Percentiles rank a stretch among this genome's conserved stretches.
phyloP scores from a whole-genome alignment of 192 early-diverging fungal genomes.

The Hyaloraphidium curvatum region DNA sequence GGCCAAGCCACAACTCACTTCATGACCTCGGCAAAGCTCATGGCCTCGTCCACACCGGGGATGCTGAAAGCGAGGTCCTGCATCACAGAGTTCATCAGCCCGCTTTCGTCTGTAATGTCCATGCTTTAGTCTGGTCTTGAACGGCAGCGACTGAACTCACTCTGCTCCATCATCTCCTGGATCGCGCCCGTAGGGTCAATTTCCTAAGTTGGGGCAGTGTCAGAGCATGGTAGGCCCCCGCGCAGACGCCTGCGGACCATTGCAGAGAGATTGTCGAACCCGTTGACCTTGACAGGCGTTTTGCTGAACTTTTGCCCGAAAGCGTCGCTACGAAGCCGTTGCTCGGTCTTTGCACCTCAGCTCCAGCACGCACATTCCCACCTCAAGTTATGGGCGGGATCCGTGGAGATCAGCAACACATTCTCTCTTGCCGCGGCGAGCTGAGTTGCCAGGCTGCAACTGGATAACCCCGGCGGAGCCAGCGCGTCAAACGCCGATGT shows the following conservation, averaged over 20 bases:
- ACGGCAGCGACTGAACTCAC: conserved; percentile 20
- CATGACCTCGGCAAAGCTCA: conserved; percentile 99
- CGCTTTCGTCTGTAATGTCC: conserved; percentile 32
- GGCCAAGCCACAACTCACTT: conserved; percentile 41
- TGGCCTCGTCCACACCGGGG: conserved; percentile 98
- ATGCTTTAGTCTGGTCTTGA: conserved; percentile 6
- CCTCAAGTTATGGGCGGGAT: conserved; percentile 97
- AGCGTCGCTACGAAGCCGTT: conserved; percentile 18
- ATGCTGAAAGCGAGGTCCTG: conserved; percentile 98
- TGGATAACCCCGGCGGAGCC: not conserved
- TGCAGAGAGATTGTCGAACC: conserved; percentile 86
- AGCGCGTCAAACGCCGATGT: not conserved
- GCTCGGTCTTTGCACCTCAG: not conserved
- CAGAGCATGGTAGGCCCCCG: not conserved
- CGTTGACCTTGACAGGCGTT: conserved; percentile 81
- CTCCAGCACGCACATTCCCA: conserved; percentile 8
- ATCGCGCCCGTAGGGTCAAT: conserved; percentile 96
- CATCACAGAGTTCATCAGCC: conserved; percentile 69
- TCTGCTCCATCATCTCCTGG: conserved; percentile 94
- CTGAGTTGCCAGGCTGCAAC: conserved; percentile 84
- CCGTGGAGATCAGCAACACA: conserved; percentile 94
- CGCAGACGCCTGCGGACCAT: conserved; percentile 39
- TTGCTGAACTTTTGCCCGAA: conserved; percentile 99
- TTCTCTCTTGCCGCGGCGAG: conserved; percentile 74
- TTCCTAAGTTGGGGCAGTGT: conserved; percentile 37